Base-by-base conservation (phyloP, 1,284 basidiomycete species). In the Trichosporon sp. region DNA sequence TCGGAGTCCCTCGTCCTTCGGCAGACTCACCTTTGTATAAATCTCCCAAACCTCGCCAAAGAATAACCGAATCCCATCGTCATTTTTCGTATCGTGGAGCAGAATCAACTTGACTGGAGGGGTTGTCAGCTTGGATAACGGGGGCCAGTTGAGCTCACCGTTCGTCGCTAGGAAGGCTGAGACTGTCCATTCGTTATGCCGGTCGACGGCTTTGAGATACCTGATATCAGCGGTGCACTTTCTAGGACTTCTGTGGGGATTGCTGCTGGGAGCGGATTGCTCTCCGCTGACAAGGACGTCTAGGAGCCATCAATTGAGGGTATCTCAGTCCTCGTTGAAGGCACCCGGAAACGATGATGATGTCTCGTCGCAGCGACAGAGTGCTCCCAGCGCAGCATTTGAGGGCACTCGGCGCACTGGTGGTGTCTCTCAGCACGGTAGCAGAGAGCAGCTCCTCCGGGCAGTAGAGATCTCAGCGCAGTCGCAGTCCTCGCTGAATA, bases 141-240 rank as follows among this genome's bases (percentile, higher is more conserved):
- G 16, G 13, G 19, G 23, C 14, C 10, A 19, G 6, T 11, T 11
- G 29, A 59, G 81, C 91, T 82, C 80, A 96, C 94, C 95, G 68
- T 89, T 90, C 3, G 92, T 88, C 0, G 94, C 95, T 16, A 96
- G 84, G 80, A 95, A 97, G 31, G 91, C 92, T 9, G 94, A 96
- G 21, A 96, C 88, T 1, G 87, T 93, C 94, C 95, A 97, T 76
- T 97, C 95, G 75, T 97, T 96, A 82, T 96, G 95, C 81, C 89
- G 91, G 84, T 97, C 94, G 62, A 96, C 87, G 21, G 87, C 87
- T 76, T 93, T 94, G 65, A 96, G 83, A 78, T 95, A 95, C 88
- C 94, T 96, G 58, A 7, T 14, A 58, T 65, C 44, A 65, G 60
- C n/a, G n/a, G n/a, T n/a, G n/a, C n/a, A n/a, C 52, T 29, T 1